These are phyloP conservation scores for Ziziphus jujuba DNA, from an alignment of 306 rosid species.

Conservation along the genomic window DNA sequence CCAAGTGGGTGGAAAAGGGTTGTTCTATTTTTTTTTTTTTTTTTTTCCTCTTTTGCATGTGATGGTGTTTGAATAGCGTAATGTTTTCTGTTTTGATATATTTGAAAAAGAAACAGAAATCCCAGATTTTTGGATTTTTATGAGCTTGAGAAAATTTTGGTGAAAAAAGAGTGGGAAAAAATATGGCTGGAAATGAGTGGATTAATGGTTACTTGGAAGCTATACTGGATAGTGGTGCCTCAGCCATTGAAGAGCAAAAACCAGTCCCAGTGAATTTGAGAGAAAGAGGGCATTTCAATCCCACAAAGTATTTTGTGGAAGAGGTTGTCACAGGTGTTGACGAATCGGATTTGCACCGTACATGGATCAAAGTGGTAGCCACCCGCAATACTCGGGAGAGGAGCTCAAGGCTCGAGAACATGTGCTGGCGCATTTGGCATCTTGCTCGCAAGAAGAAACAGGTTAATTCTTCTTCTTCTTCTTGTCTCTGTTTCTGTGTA, in stretches of 20 bases:
- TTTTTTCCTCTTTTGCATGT: not conserved
- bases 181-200: slow-evolving; percentile 97
- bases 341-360: slow-evolving; percentile 82
- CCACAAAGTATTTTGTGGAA: slow-evolving; percentile 87
- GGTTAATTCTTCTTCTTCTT: slow-evolving; percentile 25
- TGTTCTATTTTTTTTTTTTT: too few relatives aligned
- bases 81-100: not conserved
- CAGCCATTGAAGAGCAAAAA: slow-evolving; percentile 75
- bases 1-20: too few relatives aligned
- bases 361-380: slow-evolving; percentile 95
- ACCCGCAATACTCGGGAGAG: slow-evolving; percentile 89
- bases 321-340: slow-evolving; percentile 90
- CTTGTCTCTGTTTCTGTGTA: not conserved
- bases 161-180: not conserved
- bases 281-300: slow-evolving; percentile 74
- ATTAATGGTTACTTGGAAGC: slow-evolving; percentile 92
- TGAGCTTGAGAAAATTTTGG: not conserved
- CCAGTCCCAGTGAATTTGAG: slow-evolving; percentile 46
- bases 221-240: slow-evolving; percentile 69
- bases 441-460: slow-evolving; percentile 88
- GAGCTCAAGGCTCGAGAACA: slow-evolving; percentile 88
- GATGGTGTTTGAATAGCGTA: not conserved
- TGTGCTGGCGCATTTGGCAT: slow-evolving; percentile 99
- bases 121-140: not conserved
- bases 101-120: too few relatives aligned